Conservation (phyloP, 164 flowering plant species). For the Sextonia rubra region DNA sequence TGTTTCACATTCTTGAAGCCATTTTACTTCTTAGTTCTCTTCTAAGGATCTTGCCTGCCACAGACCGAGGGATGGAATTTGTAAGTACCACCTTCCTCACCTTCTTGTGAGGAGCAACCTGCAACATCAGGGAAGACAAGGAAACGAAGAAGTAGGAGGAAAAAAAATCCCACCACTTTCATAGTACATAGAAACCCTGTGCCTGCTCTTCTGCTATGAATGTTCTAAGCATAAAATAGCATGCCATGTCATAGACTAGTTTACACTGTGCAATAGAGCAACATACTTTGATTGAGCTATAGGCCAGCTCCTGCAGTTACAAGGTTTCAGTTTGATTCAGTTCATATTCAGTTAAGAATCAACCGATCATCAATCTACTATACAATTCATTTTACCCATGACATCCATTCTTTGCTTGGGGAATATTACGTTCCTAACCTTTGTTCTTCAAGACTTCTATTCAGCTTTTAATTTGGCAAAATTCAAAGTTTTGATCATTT, state of each 20-base stretch:
- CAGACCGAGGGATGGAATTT: constrained; percentile 57
- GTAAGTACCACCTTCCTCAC: constrained; percentile 58
- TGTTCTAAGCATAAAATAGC: neutral
- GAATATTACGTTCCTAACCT: too few species aligned
- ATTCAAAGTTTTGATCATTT: too few species aligned
- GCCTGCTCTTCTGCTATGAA: neutral
- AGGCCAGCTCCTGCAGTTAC: neutral
- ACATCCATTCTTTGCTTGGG: too few species aligned
- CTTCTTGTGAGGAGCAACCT: constrained; percentile 92
- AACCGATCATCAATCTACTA: too few species aligned
- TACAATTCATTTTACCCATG: too few species aligned
- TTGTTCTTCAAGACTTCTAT: too few species aligned
- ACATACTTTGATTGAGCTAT: neutral
- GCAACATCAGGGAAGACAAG: neutral
- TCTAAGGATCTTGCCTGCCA: constrained; percentile 79
- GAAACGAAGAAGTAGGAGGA: neutral
- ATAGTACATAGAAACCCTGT: too few species aligned
- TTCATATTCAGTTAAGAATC: too few species aligned
- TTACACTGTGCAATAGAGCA: too few species aligned
- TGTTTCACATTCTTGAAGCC: constrained; percentile 39
- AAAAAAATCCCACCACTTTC: neutral
- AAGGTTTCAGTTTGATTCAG: neutral
- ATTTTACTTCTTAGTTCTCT: constrained; percentile 35
- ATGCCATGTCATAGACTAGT: neutral
- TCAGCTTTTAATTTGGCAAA: too few species aligned